Conservation (phyloP, 768 basidiomycete species). For the Collybiopsis luxurians region DNA sequence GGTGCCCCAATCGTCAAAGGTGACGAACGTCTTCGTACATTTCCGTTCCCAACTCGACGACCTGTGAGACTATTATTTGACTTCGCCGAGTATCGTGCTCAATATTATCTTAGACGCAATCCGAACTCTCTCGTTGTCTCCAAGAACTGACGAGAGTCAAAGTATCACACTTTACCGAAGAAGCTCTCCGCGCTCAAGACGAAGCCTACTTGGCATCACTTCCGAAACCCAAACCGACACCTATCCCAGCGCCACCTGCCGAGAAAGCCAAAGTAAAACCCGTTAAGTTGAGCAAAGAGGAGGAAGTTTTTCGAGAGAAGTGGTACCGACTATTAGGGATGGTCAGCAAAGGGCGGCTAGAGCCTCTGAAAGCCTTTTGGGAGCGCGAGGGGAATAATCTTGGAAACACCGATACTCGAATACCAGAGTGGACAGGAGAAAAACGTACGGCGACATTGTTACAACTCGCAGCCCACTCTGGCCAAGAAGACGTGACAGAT, state of each 20-base stretch:
- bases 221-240: conserved; percentile 69
- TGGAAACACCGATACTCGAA: conserved; percentile 55
- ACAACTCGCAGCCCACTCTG: conserved; percentile 69
- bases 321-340: conserved; percentile 89
- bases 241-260: conserved; percentile 30
- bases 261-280: conserved; percentile 46
- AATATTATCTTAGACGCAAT: conserved; percentile 63
- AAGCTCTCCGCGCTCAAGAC: conserved; percentile 80
- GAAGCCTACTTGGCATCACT: conserved; percentile 87
- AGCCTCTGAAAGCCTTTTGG: conserved; percentile 79
- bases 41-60: conserved; percentile 94
- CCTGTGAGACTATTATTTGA: conserved; percentile 56
- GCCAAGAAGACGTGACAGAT: conserved; percentile 70
- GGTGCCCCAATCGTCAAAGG: conserved; percentile 72
- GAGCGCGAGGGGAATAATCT: conserved; percentile 62
- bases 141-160: conserved; percentile 84
- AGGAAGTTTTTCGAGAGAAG: conserved; percentile 74
- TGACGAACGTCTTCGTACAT: conserved; percentile 82
- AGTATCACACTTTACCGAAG: conserved; percentile 82
- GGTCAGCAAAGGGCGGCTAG: conserved; percentile 81
- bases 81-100: neutral
- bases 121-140: conserved; percentile 85
- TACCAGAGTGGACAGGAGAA: conserved; percentile 74
- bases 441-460: conserved; percentile 59
- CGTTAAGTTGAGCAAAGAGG: conserved; percentile 73